phyloP scores from a whole-genome alignment of 1,284 basidiomycete species.

The Quambalaria eucalypti region DNA sequence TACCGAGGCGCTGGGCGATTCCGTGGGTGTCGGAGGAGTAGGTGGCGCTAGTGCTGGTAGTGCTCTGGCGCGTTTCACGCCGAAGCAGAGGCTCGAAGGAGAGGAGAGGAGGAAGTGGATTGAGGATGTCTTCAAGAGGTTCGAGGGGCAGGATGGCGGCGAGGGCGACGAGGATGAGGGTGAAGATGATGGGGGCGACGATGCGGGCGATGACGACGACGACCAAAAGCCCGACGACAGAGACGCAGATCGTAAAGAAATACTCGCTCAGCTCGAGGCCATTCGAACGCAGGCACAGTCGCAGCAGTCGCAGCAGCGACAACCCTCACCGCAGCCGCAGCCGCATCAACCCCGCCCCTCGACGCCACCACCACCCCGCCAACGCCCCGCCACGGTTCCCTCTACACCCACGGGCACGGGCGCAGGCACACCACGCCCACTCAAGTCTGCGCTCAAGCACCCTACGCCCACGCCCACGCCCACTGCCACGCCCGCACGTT shows the following conservation, averaged over 20 bases:
- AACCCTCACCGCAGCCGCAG: background rate
- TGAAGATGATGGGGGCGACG: constrained; percentile 4
- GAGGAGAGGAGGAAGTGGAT: constrained; percentile 27
- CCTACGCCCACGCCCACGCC: background rate
- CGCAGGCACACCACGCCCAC: background rate
- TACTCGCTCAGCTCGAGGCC: too few relatives aligned
- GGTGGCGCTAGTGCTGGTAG: background rate
- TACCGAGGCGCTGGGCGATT: constrained; percentile 19
- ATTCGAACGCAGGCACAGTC: too few relatives aligned
- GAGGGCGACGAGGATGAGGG: constrained; percentile 13
- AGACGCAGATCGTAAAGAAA: too few relatives aligned
- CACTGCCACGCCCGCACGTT: background rate
- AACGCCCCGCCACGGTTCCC: too few relatives aligned
- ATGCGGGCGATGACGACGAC: background rate
- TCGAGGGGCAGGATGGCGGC: constrained; percentile 34
- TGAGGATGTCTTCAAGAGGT: constrained; percentile 22
- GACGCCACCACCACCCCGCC: background rate
- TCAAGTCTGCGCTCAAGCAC: constrained; percentile 9
- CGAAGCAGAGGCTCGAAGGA: constrained; percentile 6
- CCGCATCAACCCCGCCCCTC: background rate
- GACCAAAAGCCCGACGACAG: background rate
- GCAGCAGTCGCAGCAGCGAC: too few relatives aligned
- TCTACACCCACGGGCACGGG: too few relatives aligned
- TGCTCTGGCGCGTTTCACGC: background rate
- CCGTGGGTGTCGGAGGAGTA: background rate